A percentile compares a stretch with the other conserved stretches of the same genome.
These are phyloP conservation scores for Odontarrhena argentea DNA, from an alignment of 345 rosid species.

Conservation along the genomic window DNA sequence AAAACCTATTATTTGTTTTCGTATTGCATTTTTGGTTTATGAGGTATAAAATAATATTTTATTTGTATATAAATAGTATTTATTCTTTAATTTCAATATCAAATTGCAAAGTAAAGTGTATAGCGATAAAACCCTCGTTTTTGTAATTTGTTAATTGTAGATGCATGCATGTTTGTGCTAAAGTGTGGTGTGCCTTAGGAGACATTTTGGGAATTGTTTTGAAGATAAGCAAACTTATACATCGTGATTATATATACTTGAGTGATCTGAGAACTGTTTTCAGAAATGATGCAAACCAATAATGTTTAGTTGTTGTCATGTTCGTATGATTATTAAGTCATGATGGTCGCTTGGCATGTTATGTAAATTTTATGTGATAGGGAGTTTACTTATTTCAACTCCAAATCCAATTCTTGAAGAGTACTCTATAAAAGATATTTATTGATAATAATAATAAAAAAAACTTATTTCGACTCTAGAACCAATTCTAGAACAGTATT, in stretches of 20 bases:
- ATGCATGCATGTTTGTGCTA: not conserved
- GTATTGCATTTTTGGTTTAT: too few relatives aligned
- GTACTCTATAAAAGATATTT: too few relatives aligned
- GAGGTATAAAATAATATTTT: too few relatives aligned
- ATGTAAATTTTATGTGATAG: not conserved
- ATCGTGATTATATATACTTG: not conserved
- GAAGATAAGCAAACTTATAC: constrained; percentile 16
- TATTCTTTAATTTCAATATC: not conserved
- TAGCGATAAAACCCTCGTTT: not conserved
- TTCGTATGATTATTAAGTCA: constrained; percentile 19
- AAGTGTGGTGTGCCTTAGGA: not conserved
- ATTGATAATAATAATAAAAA: too few relatives aligned
- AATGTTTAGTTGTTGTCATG: constrained; percentile 14
- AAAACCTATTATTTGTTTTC: too few relatives aligned
- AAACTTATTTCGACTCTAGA: not conserved
- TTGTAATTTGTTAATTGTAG: not conserved
- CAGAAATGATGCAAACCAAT: constrained; percentile 10
- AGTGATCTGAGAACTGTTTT: constrained; percentile 4
- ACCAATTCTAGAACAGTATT: too few relatives aligned
- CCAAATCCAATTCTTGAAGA: not conserved
- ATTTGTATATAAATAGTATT: too few relatives aligned
- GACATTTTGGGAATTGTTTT: constrained; percentile 23
- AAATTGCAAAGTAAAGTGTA: not conserved
- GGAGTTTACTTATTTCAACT: not conserved
- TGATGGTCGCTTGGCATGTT: constrained; percentile 29